Base-by-base conservation (phyloP, 2,329 filamentous ascomycete species). In the Colletotrichum viniferum region DNA sequence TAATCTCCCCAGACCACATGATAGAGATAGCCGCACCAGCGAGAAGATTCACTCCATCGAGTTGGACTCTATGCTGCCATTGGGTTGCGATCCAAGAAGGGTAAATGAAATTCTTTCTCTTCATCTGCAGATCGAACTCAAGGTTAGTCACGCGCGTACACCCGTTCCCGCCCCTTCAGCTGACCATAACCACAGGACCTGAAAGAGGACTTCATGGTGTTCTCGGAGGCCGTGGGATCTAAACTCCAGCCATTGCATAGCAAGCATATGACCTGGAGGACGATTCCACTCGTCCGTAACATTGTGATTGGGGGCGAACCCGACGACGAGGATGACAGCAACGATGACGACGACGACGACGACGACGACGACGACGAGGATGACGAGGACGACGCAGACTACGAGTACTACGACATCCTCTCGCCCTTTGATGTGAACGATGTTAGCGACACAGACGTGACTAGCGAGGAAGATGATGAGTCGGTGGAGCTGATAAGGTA, bases 191-290 rank as follows among this genome's bases (percentile, higher is more conserved):
- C 2, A 52, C 7, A 74, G 72, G 2, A 28, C 26, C 36, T 71
- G 0, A 67, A 34, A 13, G 16, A 34, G 3, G 36, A 56, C 3
- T 48, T 74, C 10, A 24, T 24, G 52, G n/a, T 21, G 38, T 38
- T 55, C 14, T 28, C 10, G 1, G 30, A 36, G 7, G n/a, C 26
- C 4, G 43, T 75, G 3, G 32, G 14, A 2, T 12, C 18, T 2
- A 36, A 21, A 3, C 30, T 75, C 6, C 26, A 56, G 1, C 62
- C 38, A 12, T 21, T 75, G 4, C 30, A 56, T 2, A 62, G 10
- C 21, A 64, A 48, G 8, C n/a, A 72, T n/a, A 62, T 75, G 4
- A 75, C 69, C 10, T 75, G 73, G 73, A 75, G 43, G n/a, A 62
- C 55, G 3, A 28, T 43, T 2, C 65, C 71, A 16, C 5, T 75